These are phyloP conservation scores for Colletotrichum truncatum DNA, from an alignment of 2,329 filamentous ascomycete genomes.

Conservation along the genomic window DNA sequence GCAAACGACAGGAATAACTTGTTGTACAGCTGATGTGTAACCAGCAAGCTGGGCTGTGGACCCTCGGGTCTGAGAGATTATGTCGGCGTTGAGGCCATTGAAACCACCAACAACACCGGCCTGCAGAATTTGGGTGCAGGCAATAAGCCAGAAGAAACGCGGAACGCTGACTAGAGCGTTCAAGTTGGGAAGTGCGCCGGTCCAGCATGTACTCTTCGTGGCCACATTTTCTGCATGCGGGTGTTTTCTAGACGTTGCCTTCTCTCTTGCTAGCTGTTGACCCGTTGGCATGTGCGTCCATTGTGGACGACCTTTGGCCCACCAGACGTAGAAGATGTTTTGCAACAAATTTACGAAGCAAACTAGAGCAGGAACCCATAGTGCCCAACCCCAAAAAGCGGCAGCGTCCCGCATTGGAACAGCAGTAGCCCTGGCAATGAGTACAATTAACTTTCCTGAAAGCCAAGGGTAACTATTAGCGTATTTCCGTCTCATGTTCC, in stretches of 20 bases:
- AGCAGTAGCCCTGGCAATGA: slow-evolving; percentile 36
- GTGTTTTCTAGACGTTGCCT: no score
- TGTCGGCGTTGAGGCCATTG: slow-evolving; percentile 34
- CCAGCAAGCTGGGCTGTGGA: slow-evolving; percentile 38
- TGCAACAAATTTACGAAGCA: slow-evolving; percentile 34
- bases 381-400: slow-evolving; percentile 38
- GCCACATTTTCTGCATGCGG: background rate
- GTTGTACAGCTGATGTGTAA: slow-evolving; percentile 37
- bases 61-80: slow-evolving; percentile 34
- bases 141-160: slow-evolving; percentile 37
- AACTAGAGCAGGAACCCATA: slow-evolving; percentile 37
- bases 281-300: slow-evolving; percentile 37
- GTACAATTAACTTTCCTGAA: slow-evolving; percentile 35
- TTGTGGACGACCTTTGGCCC: slow-evolving; percentile 33
- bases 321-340: slow-evolving; percentile 36
- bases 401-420: slow-evolving; percentile 38
- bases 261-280: slow-evolving; percentile 13
- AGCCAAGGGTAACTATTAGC: background rate
- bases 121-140: slow-evolving; percentile 35
- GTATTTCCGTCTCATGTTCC: background rate
- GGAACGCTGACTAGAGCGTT: slow-evolving; percentile 29
- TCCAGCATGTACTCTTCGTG: background rate
- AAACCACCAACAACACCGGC: slow-evolving; percentile 33
- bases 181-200: slow-evolving; percentile 7
- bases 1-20: slow-evolving; percentile 37